Base-by-base conservation (phyloP, 129 eudicot species). In the Flaveria bidentis region DNA sequence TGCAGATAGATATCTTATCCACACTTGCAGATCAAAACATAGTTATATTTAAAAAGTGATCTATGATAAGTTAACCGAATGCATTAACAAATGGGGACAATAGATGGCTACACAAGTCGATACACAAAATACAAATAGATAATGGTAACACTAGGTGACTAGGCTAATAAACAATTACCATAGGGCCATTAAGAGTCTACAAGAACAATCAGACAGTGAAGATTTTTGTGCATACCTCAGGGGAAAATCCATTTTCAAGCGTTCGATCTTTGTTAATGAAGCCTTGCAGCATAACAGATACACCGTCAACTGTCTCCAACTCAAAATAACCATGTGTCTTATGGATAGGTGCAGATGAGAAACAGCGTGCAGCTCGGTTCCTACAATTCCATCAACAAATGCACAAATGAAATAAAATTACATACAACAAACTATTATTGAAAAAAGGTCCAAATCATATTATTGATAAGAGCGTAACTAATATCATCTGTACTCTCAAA, bases 291-390 rank as follows among this genome's bases (percentile, higher is more conserved):
- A 72, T 65, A 56, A 91, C 87, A 67, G 73, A 79, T 64, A 79
- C 60, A 41, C 89, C 97, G 49, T 91, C 97, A 28, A 76, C 73
- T 10, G 95, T 91, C 82, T 86, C 95, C 52, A 91, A 87, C 52
- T 80, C 85, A 60, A 73, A 75, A 36, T 71, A 64, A 50, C 83
- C 88, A 30, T 82, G 55, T 33, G 61, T 77, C 84, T 80, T 88
- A 18, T 83, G 80, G 26, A 91, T 88, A 4, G 95, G 95, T 30
- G 91, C 89, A 62, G 97, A 88, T 57, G 83, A 69, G 68, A 86
- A 91, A 23, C 71, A 71, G 39, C 92, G 79, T 64, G 60, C 50
- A 18, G 88, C 84, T 67, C 76, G 52, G 9, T 69, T 70, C 78
- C 92, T 88, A 70, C 65, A 53, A 44, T 62, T 58, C 25, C 42